Conservation (phyloP, 1,284 basidiomycete genomes). For the Apiotrichum montevideense region DNA sequence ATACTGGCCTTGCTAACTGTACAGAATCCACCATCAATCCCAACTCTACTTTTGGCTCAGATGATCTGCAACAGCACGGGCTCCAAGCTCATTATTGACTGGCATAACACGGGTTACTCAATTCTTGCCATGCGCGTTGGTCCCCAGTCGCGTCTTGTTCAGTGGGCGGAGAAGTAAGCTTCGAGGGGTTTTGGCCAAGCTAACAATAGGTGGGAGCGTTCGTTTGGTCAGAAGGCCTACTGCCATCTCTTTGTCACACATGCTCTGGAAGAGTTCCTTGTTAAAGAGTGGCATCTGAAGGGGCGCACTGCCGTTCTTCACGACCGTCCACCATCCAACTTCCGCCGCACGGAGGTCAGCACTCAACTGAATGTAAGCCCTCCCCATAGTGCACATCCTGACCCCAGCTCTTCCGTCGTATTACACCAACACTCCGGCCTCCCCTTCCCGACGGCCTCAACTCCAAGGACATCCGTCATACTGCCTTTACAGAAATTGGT, state of each 20-base stretch:
- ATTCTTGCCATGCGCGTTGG: slow-evolving; percentile 82
- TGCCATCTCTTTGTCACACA: slow-evolving; percentile 91
- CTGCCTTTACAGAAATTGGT: slow-evolving; percentile 24
- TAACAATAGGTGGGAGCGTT: slow-evolving; percentile 64
- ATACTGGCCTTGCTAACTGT: not conserved
- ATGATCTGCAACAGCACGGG: slow-evolving; percentile 62
- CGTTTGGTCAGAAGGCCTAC: slow-evolving; percentile 71
- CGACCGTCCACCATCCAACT: slow-evolving; percentile 78
- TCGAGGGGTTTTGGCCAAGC: slow-evolving; percentile 53
- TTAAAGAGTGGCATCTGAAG: slow-evolving; percentile 69
- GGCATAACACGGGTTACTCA: slow-evolving; percentile 97
- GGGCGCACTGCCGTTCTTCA: slow-evolving; percentile 72
- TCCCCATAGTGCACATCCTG: slow-evolving; percentile 7
- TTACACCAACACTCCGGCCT: slow-evolving; percentile 40
- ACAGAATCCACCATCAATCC: slow-evolving; percentile 94
- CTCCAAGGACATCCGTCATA: slow-evolving; percentile 34
- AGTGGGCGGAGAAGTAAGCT: slow-evolving; percentile 62
- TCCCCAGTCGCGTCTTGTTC: slow-evolving; percentile 61
- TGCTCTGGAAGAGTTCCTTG: slow-evolving; percentile 71
- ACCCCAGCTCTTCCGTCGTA: slow-evolving; percentile 55
- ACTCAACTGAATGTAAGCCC: slow-evolving; percentile 58
- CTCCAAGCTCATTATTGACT: slow-evolving; percentile 89
- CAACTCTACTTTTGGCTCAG: slow-evolving; percentile 81
- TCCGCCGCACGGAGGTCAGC: slow-evolving; percentile 61
- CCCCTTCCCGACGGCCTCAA: slow-evolving; percentile 32